Evolutionary conservation across 2,329 filamentous ascomycete genomes (phyloP).

Genomic region (Venturia nashicola): DNA sequence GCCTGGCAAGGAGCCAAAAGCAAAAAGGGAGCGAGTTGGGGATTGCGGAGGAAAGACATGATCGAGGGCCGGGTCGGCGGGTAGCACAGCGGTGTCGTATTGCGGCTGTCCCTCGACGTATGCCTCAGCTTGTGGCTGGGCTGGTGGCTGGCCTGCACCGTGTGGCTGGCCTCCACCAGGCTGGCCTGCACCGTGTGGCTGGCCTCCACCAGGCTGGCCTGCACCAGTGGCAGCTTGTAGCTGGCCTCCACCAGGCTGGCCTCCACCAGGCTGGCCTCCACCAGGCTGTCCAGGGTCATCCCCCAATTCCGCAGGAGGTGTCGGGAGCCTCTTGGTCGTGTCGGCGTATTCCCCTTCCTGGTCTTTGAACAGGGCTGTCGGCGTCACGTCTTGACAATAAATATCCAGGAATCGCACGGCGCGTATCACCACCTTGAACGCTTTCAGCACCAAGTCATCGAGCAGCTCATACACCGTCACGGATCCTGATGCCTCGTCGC

Average conservation of each 20-base stretch:
- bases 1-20: slow-evolving; percentile 24
- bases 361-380: neutral
- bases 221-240: no score
- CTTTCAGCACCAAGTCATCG: slow-evolving; percentile 86
- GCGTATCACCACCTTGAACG: slow-evolving; percentile 86
- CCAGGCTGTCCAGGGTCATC: neutral
- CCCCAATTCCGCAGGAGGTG: slow-evolving; percentile 23
- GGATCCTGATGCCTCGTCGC: slow-evolving; percentile 14
- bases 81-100: slow-evolving; percentile 1
- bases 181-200: no score
- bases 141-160: no score
- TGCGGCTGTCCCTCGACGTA: neutral
- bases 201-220: no score
- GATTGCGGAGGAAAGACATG: slow-evolving; percentile 1
- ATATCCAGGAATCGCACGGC: slow-evolving; percentile 83
- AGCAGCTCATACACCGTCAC: slow-evolving; percentile 58
- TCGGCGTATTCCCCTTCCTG: slow-evolving; percentile 7
- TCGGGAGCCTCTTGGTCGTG: slow-evolving; percentile 31
- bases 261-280: no score
- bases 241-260: no score
- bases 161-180: slow-evolving; percentile 4
- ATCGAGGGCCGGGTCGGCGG: neutral
- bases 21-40: slow-evolving; percentile 12
- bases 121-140: no score
- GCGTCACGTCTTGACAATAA: slow-evolving; percentile 44